Conservation (phyloP, 1,284 basidiomycete genomes). For the Hypsizygus ulmarius region DNA sequence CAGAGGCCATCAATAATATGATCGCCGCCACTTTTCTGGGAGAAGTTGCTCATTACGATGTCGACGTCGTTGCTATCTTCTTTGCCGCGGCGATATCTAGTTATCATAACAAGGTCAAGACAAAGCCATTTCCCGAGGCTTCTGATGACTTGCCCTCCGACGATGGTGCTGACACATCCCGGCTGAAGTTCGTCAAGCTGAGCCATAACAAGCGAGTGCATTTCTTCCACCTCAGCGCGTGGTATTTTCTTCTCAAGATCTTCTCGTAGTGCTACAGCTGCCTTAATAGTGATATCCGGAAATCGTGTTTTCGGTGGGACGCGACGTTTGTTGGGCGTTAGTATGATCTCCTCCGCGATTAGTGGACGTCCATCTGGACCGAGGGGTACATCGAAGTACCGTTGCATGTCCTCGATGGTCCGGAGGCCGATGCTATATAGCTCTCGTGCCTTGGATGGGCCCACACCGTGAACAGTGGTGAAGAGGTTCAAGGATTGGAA, state of each 20-base stretch:
- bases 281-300: slow-evolving; percentile 43
- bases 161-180: slow-evolving; percentile 65
- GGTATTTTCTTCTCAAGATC: slow-evolving; percentile 59
- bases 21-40: slow-evolving; percentile 37
- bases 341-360: slow-evolving; percentile 17
- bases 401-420: slow-evolving; percentile 59
- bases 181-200: slow-evolving; percentile 55
- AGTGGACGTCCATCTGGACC: slow-evolving; percentile 13
- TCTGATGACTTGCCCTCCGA: slow-evolving; percentile 56
- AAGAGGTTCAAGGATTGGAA: slow-evolving; percentile 58
- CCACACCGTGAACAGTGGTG: slow-evolving; percentile 69
- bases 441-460: slow-evolving; percentile 59
- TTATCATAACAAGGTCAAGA: background rate
- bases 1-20: slow-evolving; percentile 53
- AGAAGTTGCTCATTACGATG: slow-evolving; percentile 71
- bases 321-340: slow-evolving; percentile 30
- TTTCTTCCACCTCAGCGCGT: slow-evolving; percentile 66
- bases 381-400: slow-evolving; percentile 53
- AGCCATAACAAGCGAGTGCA: slow-evolving; percentile 51
- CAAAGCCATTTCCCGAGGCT: background rate
- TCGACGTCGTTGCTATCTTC: slow-evolving; percentile 72
- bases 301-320: slow-evolving; percentile 18
- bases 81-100: slow-evolving; percentile 77
- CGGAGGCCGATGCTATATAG: slow-evolving; percentile 62
- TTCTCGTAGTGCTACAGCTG: slow-evolving; percentile 49